A percentile compares a stretch with the other conserved stretches of the same genome.
Conservation (phyloP, 208 protist species). For the Trypanosoma theileri region DNA sequence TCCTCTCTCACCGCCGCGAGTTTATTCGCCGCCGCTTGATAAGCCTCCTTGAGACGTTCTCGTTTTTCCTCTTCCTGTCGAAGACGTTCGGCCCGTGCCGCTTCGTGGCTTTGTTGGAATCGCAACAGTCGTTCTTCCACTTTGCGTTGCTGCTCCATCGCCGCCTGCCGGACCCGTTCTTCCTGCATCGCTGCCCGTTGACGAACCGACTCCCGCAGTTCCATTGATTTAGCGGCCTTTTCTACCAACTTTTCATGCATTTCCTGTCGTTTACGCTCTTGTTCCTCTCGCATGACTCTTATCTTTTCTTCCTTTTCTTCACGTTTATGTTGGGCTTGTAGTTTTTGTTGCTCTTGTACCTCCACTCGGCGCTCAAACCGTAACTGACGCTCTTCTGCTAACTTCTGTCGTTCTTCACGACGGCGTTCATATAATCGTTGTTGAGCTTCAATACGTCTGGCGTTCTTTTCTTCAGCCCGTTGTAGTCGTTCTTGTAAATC, state of each 20-base stretch:
- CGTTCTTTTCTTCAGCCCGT: constrained; percentile 53
- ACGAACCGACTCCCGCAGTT: constrained; percentile 47
- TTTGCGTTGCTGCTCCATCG: constrained; percentile 51
- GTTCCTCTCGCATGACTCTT: constrained; percentile 23
- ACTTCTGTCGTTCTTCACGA: constrained; percentile 35
- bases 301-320: constrained; percentile 57
- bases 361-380: constrained; percentile 53
- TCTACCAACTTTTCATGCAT: constrained; percentile 42
- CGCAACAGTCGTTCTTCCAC: constrained; percentile 50
- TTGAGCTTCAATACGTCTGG: constrained; percentile 48
- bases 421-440: constrained; percentile 34
- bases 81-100: constrained; percentile 33
- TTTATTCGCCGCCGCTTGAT: constrained; percentile 28
- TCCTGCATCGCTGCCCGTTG: constrained; percentile 51
- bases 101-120: constrained; percentile 45
- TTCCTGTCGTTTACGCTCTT: constrained; percentile 34
- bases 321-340: constrained; percentile 37
- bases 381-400: constrained; percentile 56
- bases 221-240: constrained; percentile 44
- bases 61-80: constrained; percentile 44
- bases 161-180: constrained; percentile 43
- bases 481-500: constrained; percentile 48
- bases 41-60: constrained; percentile 36
- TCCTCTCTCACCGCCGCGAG: constrained; percentile 35
- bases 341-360: constrained; percentile 43